phyloP scores from a whole-genome alignment of 2,329 filamentous ascomycete genomes.

The Aspergillus spinulosporus region DNA sequence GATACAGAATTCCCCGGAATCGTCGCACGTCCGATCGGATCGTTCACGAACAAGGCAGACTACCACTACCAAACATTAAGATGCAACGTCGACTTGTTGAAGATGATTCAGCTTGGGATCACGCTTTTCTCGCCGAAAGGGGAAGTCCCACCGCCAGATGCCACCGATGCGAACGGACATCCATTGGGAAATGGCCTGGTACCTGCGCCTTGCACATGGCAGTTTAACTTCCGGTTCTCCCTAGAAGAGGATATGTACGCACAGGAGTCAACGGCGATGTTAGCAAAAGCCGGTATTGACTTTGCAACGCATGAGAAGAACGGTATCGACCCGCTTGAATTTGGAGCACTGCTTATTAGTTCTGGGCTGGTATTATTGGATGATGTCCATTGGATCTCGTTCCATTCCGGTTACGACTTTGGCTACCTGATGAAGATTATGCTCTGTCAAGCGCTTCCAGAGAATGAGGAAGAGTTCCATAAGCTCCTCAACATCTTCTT shows the following conservation, averaged over 20 bases:
- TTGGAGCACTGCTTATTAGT: conserved; percentile 84
- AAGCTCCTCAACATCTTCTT: conserved; percentile 89
- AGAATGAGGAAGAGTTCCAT: conserved; percentile 87
- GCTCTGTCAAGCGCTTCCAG: conserved; percentile 76
- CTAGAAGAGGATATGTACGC: conserved; percentile 97
- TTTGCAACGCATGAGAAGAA: conserved; percentile 80
- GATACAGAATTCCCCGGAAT: conserved; percentile 99
- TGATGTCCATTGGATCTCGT: conserved; percentile 92
- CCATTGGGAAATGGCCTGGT: conserved; percentile 54
- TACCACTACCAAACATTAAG: conserved; percentile 98
- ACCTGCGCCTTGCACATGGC: conserved; percentile 86
- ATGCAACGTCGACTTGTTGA: conserved; percentile 95
- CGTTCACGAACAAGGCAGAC: conserved; percentile 91
- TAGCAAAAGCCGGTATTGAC: conserved; percentile 89
- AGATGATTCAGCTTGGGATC: conserved; percentile 95
- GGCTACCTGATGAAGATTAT: conserved; percentile 95
- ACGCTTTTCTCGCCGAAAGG: conserved; percentile 90
- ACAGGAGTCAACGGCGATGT: conserved; percentile 86
- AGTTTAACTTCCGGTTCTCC: conserved; percentile 98
- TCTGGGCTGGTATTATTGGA: conserved; percentile 87
- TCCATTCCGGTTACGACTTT: conserved; percentile 98
- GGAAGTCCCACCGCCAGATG: conserved; percentile 75
- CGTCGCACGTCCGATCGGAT: conserved; percentile 90
- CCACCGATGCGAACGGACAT: conserved; percentile 53
- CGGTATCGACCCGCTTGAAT: conserved; percentile 86